Evolutionary conservation across 345 rosid species (phyloP).

Genomic region (Kernera saxatilis): DNA sequence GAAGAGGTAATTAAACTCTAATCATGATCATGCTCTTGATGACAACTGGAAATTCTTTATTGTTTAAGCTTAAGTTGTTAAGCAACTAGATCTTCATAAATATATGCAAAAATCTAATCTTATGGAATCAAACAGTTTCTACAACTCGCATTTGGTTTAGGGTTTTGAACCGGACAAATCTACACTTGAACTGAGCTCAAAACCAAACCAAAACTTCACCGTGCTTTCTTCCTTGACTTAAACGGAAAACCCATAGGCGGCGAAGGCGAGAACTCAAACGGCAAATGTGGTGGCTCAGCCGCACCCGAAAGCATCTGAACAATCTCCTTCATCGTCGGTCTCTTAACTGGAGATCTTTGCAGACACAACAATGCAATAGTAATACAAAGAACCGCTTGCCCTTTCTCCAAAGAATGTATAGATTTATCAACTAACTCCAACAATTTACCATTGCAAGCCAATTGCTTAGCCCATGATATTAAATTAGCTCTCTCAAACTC

Average conservation of each 20-base stretch:
- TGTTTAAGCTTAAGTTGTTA: not conserved
- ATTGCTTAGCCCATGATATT: slow-evolving; percentile 77
- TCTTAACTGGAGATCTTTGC: slow-evolving; percentile 60
- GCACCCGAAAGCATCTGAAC: slow-evolving; percentile 67
- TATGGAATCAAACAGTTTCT: slow-evolving; percentile 1
- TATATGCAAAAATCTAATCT: slow-evolving; percentile 23
- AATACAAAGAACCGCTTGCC: slow-evolving; percentile 61
- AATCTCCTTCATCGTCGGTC: slow-evolving; percentile 64
- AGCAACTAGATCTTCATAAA: slow-evolving; percentile 3
- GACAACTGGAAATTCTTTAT: not conserved
- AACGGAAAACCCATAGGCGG: slow-evolving; percentile 58
- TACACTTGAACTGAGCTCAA: slow-evolving; percentile 34
- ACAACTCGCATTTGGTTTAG: not conserved
- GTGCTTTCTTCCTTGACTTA: slow-evolving; percentile 47
- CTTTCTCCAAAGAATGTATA: slow-evolving; percentile 51
- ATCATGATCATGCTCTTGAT: not conserved
- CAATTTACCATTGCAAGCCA: slow-evolving; percentile 58
- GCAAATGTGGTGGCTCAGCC: slow-evolving; percentile 62
- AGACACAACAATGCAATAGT: slow-evolving; percentile 69
- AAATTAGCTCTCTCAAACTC: slow-evolving; percentile 81
- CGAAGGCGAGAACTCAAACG: slow-evolving; percentile 70
- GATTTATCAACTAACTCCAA: slow-evolving; percentile 63
- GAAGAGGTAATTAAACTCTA: not conserved
- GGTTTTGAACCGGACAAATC: slow-evolving; percentile 13
- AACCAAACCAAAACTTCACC: slow-evolving; percentile 24